Evolutionary conservation across 1,139 yeast genomes (phyloP), one percentile per base, ranked within the genome.

Genomic region (Nakaseomyces delphensis): DNA sequence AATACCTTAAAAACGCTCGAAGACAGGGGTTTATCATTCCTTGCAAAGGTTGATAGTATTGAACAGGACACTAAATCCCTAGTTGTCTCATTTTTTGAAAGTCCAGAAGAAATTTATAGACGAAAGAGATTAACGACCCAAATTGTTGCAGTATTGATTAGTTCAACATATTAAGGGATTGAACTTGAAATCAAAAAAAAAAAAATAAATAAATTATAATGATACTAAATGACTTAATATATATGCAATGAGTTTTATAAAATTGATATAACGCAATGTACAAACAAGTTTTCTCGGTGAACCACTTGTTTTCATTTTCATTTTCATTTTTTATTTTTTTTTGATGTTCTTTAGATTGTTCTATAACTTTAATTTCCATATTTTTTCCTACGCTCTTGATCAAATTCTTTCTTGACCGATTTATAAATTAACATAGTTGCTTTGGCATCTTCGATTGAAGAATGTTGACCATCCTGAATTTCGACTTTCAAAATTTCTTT

Each of bases 391-490:
- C 20, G 31, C 18, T 18, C 20, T 18, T 27, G 25, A 35, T 83
- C 91, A 51, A 83, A 79, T 41, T 77, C 85, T 42, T 64, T 66
- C 54, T 75, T 79, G 53, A 76, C 73, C 43, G 74, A 57, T 47
- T 86, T 71, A 57, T 77, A 87, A 21, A 87, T 62, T 43, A 80
- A 64, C 96, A 87, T 86, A 0, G 95, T 78, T 1, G 91, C 91
- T 52, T 77, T 74, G 0, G 96, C 95, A 66, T 87, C 96, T 57
- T 85, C 95, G 1, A 89, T 84, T 0, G 96, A 84, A 7, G 93
- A 81, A 64, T 89, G 97, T 47, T 77, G 73, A 0, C 81, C 86
- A 0, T 65, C 66, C 62, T 89, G 97, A 48, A 89, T 85, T 9
- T 74, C 78, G 2, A 74, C 46, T 1, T 74, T 69, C 39, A 85